Percentiles rank a stretch among this genome's conserved stretches.
Conservation (phyloP, 768 basidiomycete genomes). For the Boletus vinaceobasis region DNA sequence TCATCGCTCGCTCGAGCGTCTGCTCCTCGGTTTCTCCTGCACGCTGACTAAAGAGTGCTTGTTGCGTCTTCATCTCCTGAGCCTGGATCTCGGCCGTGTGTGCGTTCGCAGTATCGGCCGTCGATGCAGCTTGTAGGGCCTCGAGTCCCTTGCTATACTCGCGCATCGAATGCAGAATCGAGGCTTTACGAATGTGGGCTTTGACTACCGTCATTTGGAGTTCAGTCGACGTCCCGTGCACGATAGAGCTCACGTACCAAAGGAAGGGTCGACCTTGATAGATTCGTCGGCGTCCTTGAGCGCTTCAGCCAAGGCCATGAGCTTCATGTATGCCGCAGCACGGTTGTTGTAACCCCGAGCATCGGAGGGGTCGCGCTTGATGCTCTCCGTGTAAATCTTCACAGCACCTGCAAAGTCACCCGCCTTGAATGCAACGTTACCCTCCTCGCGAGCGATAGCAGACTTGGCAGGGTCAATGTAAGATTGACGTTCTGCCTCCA, state of each 20-base stretch:
- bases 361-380: slow-evolving; percentile 91
- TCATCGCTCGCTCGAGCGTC: slow-evolving; percentile 90
- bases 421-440: slow-evolving; percentile 86
- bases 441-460: slow-evolving; percentile 83
- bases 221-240: background rate
- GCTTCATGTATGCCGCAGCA: slow-evolving; percentile 95
- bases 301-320: slow-evolving; percentile 90
- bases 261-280: slow-evolving; percentile 84
- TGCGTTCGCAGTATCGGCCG: slow-evolving; percentile 76
- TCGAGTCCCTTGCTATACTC: slow-evolving; percentile 87
- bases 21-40: slow-evolving; percentile 88
- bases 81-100: slow-evolving; percentile 81
- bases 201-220: slow-evolving; percentile 50
- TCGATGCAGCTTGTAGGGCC: slow-evolving; percentile 71
- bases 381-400: slow-evolving; percentile 90
- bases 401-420: slow-evolving; percentile 92
- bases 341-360: slow-evolving; percentile 96
- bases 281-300: slow-evolving; percentile 94
- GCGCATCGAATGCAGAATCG: slow-evolving; percentile 84
- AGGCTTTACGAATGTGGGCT: slow-evolving; percentile 91
- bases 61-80: slow-evolving; percentile 76
- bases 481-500: slow-evolving; percentile 72
- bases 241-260: slow-evolving; percentile 48
- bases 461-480: slow-evolving; percentile 88
- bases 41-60: slow-evolving; percentile 75